phyloP scores from a whole-genome alignment of 129 eudicot genomes.

The Flaveria robusta region DNA sequence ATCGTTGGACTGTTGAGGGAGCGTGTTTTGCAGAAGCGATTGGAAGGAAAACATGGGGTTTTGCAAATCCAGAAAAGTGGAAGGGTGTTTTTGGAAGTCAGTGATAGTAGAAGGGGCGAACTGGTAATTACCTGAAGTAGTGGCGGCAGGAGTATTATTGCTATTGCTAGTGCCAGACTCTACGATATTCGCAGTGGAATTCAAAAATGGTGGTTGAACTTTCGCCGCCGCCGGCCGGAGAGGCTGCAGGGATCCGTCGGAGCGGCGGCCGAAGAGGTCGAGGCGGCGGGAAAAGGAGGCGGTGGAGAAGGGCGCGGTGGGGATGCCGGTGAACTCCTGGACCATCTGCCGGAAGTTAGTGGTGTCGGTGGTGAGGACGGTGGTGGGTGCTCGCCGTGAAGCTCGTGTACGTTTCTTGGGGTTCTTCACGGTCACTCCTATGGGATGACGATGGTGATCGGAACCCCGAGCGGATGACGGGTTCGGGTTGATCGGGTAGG shows the following conservation, averaged over 20 bases:
- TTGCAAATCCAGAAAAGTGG: conserved; percentile 42
- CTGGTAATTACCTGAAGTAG: conserved; percentile 29
- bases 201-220: conserved; percentile 44
- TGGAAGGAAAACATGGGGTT: conserved; percentile 47
- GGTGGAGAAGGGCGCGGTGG: conserved; percentile 65
- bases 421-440: conserved; percentile 39
- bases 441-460: conserved; percentile 13
- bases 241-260: no score
- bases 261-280: conserved; percentile 43
- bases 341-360: conserved; percentile 86
- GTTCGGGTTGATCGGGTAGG: conserved; percentile 31
- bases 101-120: conserved; percentile 14
- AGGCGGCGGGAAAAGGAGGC: conserved; percentile 59
- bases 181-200: conserved; percentile 27
- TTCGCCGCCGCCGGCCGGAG: conserved; percentile 56
- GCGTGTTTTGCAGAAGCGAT: conserved; percentile 36
- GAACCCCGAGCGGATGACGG: neutral
- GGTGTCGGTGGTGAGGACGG: conserved; percentile 82
- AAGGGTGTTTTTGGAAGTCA: conserved; percentile 33
- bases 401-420: conserved; percentile 83
- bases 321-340: conserved; percentile 93
- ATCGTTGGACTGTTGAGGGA: conserved; percentile 28
- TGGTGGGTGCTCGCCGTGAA: conserved; percentile 91
- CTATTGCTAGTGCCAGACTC: conserved; percentile 13
- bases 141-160: no score